phyloP scores from a whole-genome alignment of 805 yeast genomes.

The Lipomyces anomalus region DNA sequence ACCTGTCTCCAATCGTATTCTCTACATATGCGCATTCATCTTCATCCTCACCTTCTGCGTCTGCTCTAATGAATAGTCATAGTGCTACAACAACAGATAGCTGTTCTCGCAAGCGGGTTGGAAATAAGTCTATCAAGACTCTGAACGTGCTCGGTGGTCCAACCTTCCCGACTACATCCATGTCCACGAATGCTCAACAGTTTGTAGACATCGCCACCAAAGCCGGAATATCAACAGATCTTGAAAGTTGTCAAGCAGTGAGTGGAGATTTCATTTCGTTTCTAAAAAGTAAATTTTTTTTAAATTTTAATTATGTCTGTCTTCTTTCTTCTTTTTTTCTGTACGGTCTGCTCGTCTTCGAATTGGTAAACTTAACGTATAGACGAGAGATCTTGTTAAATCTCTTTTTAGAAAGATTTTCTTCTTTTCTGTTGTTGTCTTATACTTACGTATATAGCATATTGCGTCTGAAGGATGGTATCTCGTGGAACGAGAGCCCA shows the following conservation, averaged over 20 bases:
- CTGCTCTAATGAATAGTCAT: not conserved
- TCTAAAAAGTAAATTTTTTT: not conserved
- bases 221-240: constrained; percentile 20
- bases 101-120: constrained; percentile 9
- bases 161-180: constrained; percentile 14
- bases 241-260: constrained; percentile 1
- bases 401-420: no score
- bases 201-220: constrained; percentile 8
- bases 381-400: no score
- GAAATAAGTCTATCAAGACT: constrained; percentile 11
- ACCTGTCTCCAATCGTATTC: not conserved
- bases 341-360: not conserved
- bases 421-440: no score
- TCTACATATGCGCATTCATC: not conserved
- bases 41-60: not conserved
- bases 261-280: not conserved
- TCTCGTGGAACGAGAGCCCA: constrained; percentile 10
- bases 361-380: no score
- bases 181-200: constrained; percentile 14
- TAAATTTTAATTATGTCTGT: not conserved
- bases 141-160: constrained; percentile 19
- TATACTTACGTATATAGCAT: no score
- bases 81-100: not conserved
- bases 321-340: not conserved
- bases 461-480: constrained; percentile 12